These are phyloP conservation scores for Xerocomellus chrysenteron DNA, from an alignment of 768 basidiomycete genomes.

Conservation along the genomic window DNA sequence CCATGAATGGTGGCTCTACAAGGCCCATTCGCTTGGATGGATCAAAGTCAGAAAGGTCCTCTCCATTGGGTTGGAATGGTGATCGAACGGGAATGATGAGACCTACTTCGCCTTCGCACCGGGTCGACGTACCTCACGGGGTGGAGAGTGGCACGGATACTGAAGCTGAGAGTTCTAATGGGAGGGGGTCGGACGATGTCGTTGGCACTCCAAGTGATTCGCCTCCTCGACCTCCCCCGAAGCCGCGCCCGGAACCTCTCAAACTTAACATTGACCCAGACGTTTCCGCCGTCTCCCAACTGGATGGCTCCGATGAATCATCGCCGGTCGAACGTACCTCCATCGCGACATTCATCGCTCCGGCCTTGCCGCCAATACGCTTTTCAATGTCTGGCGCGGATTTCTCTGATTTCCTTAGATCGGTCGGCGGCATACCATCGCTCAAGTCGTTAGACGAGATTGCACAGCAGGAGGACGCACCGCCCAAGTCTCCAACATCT, in stretches of 20 bases:
- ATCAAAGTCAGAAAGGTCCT: conserved; percentile 18
- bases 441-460: conserved; percentile 49
- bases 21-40: conserved; percentile 18
- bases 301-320: conserved; percentile 52
- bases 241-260: conserved; percentile 34
- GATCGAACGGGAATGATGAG: conserved; percentile 22
- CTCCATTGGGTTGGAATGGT: conserved; percentile 19
- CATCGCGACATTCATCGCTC: conserved; percentile 78
- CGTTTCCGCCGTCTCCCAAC: conserved; percentile 22
- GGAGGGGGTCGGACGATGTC: conserved; percentile 28
- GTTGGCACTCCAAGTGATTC: conserved; percentile 14
- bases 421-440: conserved; percentile 51
- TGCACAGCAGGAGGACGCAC: conserved; percentile 41
- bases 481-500: conserved; percentile 21
- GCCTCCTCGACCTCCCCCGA: conserved; percentile 48
- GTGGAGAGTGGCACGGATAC: conserved; percentile 77
- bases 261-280: conserved; percentile 24
- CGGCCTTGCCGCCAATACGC: conserved; percentile 87
- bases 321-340: conserved; percentile 67
- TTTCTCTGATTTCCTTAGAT: conserved; percentile 71
- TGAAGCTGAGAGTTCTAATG: conserved; percentile 54
- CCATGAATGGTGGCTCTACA: conserved; percentile 4
- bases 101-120: conserved; percentile 61
- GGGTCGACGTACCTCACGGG: conserved; percentile 67
- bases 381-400: conserved; percentile 84